A percentile compares a stretch with the other conserved stretches of the same genome.
phyloP scores from a whole-genome alignment of 2,329 filamentous ascomycete genomes.

The Arthrobotrys sinensis region DNA sequence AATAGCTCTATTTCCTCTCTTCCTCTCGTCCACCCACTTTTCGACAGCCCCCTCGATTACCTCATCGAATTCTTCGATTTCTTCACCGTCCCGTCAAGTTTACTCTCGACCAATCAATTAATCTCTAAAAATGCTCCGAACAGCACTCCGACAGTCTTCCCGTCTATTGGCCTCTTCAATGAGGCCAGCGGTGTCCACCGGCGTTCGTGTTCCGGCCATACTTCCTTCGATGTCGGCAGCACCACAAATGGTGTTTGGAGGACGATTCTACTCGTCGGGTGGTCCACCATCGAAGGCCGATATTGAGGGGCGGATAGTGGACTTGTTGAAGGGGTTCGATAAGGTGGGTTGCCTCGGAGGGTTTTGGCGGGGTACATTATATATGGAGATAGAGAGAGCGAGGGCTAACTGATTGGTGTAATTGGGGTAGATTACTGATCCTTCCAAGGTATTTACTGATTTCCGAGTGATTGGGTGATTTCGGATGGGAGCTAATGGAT shows the following conservation, averaged over 20 bases:
- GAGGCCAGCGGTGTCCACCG: constrained; percentile 73
- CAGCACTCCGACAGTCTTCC: constrained; percentile 84
- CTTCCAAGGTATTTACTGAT: constrained; percentile 72
- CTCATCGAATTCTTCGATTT: constrained; percentile 6
- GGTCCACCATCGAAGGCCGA: constrained; percentile 84
- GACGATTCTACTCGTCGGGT: constrained; percentile 88
- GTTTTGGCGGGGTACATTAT: constrained; percentile 4
- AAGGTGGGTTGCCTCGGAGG: constrained; percentile 77
- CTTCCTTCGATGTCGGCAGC: constrained; percentile 36
- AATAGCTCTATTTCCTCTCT: constrained; percentile 31
- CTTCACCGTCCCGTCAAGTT: neutral
- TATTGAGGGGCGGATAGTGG: constrained; percentile 92
- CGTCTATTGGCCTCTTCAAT: constrained; percentile 71
- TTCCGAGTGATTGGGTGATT: constrained; percentile 1
- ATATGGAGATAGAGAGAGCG: neutral
- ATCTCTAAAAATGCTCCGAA: constrained; percentile 83
- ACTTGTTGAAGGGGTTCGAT: constrained; percentile 95
- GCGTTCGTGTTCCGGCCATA: constrained; percentile 75
- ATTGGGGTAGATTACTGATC: constrained; percentile 76
- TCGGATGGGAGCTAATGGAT: neutral
- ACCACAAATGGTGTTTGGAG: constrained; percentile 73
- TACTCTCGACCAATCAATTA: neutral
- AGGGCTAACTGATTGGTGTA: constrained; percentile 61
- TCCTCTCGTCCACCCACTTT: neutral
- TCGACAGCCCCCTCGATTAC: constrained; percentile 13